Base-by-base conservation (phyloP, 202 grass and related monocot species). In the Elaeis oleifera region DNA sequence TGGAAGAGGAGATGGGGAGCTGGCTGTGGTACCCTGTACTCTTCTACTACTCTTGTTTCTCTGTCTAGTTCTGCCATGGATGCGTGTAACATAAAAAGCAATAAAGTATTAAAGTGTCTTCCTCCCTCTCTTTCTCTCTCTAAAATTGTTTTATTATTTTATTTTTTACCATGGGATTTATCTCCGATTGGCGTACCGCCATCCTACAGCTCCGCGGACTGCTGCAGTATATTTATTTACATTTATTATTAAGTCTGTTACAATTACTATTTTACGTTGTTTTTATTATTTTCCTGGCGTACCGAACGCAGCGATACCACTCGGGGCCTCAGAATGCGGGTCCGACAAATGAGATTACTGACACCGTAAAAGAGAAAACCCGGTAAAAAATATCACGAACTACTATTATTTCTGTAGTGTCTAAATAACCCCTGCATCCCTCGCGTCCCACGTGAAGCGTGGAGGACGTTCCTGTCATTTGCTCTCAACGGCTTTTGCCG, bases 11-110 rank as follows among this genome's bases (percentile, higher is more conserved):
- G 36, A 6, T 9, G 11, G 8, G 8, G 9, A 44, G 13, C 36
- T 3, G 36, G 36, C 36, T 24, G 56, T 62, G 53, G 57, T 71
- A 25, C 63, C 52, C 49, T 21, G 49, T 17, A 18, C 51, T 78
- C 48, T 8, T 18, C 69, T 50, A 49, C 15, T 50, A 56, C 51
- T 64, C 54, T 53, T 55, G 58, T 69, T 24, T 68, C 24, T 72
- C 58, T 50, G 49, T 55, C 26, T 51, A 73, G 77, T 69, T 44
- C 36, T 13, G 50, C 55, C 61, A 76, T 82, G 84, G 83, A 83
- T 83, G 89, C 89, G 78, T 88, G 84, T 80, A 84, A 84, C 80
- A 81, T 92, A 85, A 92, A 92, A 88, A 88, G 88, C 36, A 44
- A 13, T 44, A 44, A 44, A 31, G 78, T 66, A 59, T 74, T 74